Evolutionary conservation across 768 basidiomycete species (phyloP), one percentile per base, ranked within the genome.

Genomic region (Mycena metata): DNA sequence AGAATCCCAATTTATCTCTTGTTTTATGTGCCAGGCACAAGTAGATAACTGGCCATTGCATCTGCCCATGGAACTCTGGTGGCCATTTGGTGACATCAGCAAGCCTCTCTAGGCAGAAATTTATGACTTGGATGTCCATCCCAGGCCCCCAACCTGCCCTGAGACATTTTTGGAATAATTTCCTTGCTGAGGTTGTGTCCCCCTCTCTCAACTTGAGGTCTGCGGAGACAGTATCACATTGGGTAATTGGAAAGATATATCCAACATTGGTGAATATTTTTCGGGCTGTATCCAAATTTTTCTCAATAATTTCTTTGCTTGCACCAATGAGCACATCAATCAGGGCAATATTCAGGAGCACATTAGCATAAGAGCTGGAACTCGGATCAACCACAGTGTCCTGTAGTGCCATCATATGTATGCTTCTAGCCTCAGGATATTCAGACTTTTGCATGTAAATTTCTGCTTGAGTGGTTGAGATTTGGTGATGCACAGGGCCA

Each of bases 81-180:
- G 42, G 12, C 54, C 23, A 2, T n/a, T 36, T 6, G 12, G 36
- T 36, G 26, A 46, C 24, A 21, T 64, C 51, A 3, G 35, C 62
- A 15, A 64, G 51, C 46, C 15, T 45, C 17, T 55, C 52, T 9
- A 64, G 42, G n/a, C 19, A 35, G 9, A 46, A 36, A 23, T 43
- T 35, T 19, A 41, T 21, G 13, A 33, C 21, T 8, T 64, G 33
- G 35, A 1, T 46, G 5, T 39, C 19, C 10, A 3, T 35, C n/a
- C n/a, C n/a, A n/a, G n/a, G n/a, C 21, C 63, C 63, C 54, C 41
- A 39, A 11, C 16, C 19, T 19, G 46, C 36, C 16, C 24, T 33
- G n/a, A 64, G 63, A 17, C 16, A 42, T 33, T 56, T n/a, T 16
- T 64, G 36, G 4, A 64, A 41, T 9, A 35, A 15, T 17, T 16